These are phyloP conservation scores for Singerocomus inundabilis DNA, from an alignment of 1,284 basidiomycete genomes.

Conservation along the genomic window DNA sequence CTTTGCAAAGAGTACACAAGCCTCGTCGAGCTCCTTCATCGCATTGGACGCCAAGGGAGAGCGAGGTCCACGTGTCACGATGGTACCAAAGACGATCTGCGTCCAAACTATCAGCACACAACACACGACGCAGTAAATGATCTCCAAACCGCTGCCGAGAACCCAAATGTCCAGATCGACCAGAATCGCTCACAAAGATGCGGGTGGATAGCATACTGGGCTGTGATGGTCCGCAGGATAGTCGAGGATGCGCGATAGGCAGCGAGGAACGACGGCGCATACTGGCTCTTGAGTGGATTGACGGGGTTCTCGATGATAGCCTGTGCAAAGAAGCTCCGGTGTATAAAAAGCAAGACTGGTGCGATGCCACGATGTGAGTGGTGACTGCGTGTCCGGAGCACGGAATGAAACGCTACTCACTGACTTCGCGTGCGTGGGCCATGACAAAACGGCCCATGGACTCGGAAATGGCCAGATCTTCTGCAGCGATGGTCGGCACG, in stretches of 20 bases:
- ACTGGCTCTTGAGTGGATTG: constrained; percentile 58
- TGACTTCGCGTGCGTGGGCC: constrained; percentile 54
- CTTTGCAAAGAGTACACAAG: constrained; percentile 56
- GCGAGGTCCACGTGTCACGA: constrained; percentile 61
- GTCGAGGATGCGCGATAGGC: constrained; percentile 57
- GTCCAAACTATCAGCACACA: constrained; percentile 9
- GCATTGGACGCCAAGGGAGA: constrained; percentile 58
- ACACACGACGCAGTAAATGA: background rate
- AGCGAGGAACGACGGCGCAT: constrained; percentile 64
- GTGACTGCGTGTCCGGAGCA: constrained; percentile 2
- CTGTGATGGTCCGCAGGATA: constrained; percentile 52
- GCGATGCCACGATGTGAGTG: constrained; percentile 4
- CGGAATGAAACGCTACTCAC: constrained; percentile 38
- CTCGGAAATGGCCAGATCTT: constrained; percentile 29
- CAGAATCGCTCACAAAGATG: constrained; percentile 54
- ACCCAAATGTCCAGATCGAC: constrained; percentile 64
- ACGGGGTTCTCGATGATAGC: constrained; percentile 62
- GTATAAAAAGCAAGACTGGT: constrained; percentile 65
- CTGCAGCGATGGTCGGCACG: constrained; percentile 15
- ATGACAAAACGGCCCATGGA: constrained; percentile 51
- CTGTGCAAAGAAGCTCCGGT: constrained; percentile 67
- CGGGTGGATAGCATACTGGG: constrained; percentile 55
- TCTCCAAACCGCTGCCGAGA: constrained; percentile 57
- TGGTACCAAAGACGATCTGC: constrained; percentile 65
- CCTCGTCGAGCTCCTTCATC: constrained; percentile 61